A percentile compares a stretch with the other conserved stretches of the same genome.
These are phyloP conservation scores for Penicillium cataractarum DNA, from an alignment of 495 filamentous ascomycete species.

Conservation along the genomic window DNA sequence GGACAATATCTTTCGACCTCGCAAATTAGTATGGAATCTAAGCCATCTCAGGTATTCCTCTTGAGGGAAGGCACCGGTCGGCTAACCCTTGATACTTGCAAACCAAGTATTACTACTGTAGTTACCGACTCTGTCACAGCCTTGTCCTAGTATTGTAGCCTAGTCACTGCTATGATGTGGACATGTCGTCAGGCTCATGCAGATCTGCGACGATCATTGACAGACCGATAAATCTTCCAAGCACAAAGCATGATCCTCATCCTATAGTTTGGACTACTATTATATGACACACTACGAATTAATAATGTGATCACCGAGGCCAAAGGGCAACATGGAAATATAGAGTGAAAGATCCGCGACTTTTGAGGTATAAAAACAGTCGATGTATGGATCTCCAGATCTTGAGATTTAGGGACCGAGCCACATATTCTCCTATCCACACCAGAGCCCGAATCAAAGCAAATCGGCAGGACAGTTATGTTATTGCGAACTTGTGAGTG, in stretches of 20 bases:
- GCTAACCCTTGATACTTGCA: neutral
- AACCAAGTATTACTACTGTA: neutral
- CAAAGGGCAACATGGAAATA: neutral
- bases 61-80: neutral
- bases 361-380: neutral
- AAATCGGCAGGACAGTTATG: neutral
- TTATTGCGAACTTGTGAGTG: neutral
- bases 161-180: slow-evolving; percentile 3
- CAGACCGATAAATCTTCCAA: neutral
- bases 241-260: neutral
- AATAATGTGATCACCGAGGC: neutral
- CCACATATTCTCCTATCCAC: neutral
- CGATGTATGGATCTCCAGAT: neutral
- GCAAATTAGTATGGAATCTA: neutral
- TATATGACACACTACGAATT: neutral
- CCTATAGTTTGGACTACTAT: neutral
- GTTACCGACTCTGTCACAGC: no score
- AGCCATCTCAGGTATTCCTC: neutral
- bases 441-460: neutral
- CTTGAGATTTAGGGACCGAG: neutral
- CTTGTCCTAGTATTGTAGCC: neutral
- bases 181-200: slow-evolving; percentile 2
- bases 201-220: neutral
- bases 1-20: neutral
- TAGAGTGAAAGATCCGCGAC: neutral